Evolutionary conservation across 2,329 filamentous ascomycete genomes (phyloP).

Genomic region (Pseudocercospora macadamiae): DNA sequence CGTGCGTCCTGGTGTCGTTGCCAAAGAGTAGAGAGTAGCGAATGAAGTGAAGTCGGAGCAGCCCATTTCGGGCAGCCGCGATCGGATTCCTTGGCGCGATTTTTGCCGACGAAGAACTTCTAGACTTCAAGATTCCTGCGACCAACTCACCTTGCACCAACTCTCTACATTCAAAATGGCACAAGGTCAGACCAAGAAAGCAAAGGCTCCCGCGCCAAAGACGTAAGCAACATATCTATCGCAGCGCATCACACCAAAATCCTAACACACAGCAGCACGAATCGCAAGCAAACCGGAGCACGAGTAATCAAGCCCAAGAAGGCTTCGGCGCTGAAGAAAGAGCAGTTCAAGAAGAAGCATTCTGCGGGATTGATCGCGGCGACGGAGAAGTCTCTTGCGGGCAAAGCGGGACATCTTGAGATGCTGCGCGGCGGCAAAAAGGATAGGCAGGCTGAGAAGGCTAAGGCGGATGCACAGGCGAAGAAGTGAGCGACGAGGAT

Average conservation of each 20-base stretch:
- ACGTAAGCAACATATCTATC: constrained; percentile 14
- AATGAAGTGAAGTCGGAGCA: no score
- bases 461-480: constrained; percentile 11
- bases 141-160: no score
- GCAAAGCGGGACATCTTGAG: constrained; percentile 71
- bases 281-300: constrained; percentile 50
- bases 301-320: constrained; percentile 71
- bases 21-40: no score
- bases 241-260: not conserved
- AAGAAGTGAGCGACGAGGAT: not conserved
- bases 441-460: constrained; percentile 44
- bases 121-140: no score
- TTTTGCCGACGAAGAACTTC: no score
- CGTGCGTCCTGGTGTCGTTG: no score
- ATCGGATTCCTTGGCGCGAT: no score
- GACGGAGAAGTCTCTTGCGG: constrained; percentile 69
- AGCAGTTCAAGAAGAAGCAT: constrained; percentile 69
- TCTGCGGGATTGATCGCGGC: constrained; percentile 63
- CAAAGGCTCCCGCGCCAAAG: constrained; percentile 33
- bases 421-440: constrained; percentile 69
- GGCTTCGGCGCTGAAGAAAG: constrained; percentile 59
- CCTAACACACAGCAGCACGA: constrained; percentile 25
- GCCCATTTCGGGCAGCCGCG: no score
- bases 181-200: constrained; percentile 36
- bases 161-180: constrained; percentile 29